These are phyloP conservation scores for Dimocarpus longan DNA, from an alignment of 345 rosid species.

Conservation along the genomic window DNA sequence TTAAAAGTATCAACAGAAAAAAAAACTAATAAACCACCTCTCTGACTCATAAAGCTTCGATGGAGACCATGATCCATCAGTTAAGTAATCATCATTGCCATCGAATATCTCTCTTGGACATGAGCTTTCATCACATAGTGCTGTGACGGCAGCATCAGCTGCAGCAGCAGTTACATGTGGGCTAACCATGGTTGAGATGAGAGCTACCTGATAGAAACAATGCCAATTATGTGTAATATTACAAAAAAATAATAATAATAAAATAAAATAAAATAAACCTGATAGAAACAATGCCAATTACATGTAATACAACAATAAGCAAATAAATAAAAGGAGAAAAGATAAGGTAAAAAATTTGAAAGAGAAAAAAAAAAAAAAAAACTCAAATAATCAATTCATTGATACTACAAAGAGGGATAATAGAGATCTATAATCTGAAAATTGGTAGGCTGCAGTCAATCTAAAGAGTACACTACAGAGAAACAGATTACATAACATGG, in stretches of 20 bases:
- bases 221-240: not conserved
- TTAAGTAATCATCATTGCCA: conserved; percentile 32
- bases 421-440: not conserved
- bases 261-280: conserved; percentile 32
- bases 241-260: not conserved
- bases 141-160: conserved; percentile 77
- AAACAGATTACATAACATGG: not conserved
- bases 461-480: not conserved
- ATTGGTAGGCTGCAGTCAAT: not conserved
- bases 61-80: conserved; percentile 36
- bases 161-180: conserved; percentile 73
- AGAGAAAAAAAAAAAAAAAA: not conserved
- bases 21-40: conserved; percentile 41
- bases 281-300: conserved; percentile 19
- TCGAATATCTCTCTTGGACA: conserved; percentile 75
- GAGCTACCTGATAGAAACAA: conserved; percentile 53
- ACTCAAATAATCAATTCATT: not conserved
- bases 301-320: not conserved
- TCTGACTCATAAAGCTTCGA: conserved; percentile 26
- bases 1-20: not conserved
- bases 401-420: not conserved
- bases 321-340: not conserved
- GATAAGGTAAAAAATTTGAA: not conserved
- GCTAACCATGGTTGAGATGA: conserved; percentile 62
- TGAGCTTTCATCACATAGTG: conserved; percentile 73